These are phyloP conservation scores for Diplodia seriata DNA, from an alignment of 2,329 filamentous ascomycete genomes.

Conservation along the genomic window DNA sequence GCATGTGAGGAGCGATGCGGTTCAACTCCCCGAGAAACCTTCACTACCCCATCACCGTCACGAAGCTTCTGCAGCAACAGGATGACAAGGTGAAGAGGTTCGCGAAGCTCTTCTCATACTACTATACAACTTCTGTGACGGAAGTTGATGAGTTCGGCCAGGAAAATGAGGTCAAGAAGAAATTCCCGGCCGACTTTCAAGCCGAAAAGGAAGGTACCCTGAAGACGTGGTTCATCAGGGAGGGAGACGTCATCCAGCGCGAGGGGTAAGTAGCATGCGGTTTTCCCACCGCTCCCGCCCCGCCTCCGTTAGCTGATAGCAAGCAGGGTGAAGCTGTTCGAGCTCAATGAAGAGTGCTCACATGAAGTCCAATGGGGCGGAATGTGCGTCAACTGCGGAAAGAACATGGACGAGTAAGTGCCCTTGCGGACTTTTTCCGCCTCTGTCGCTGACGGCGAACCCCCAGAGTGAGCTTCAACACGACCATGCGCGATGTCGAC, in stretches of 20 bases:
- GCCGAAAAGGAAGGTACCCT: conserved; percentile 83
- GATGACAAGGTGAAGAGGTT: conserved; percentile 79
- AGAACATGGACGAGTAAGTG: conserved; percentile 86
- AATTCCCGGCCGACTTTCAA: conserved; percentile 80
- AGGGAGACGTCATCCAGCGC: conserved; percentile 62
- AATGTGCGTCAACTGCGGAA: conserved; percentile 89
- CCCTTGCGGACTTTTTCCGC: conserved; percentile 4
- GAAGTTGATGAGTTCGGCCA: conserved; percentile 76
- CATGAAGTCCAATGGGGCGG: conserved; percentile 92
- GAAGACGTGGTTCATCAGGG: conserved; percentile 74
- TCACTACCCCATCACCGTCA: conserved; percentile 93
- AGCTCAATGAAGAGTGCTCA: conserved; percentile 88
- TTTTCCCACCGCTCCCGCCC: not conserved
- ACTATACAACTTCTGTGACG: conserved; percentile 76
- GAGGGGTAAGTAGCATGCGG: conserved; percentile 23
- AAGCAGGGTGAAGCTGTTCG: conserved; percentile 65
- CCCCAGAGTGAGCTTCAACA: conserved; percentile 75
- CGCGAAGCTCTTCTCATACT: conserved; percentile 84
- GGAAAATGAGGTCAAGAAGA: conserved; percentile 70
- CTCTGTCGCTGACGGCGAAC: not conserved
- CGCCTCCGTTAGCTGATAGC: conserved; percentile 30
- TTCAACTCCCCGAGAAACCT: conserved; percentile 62
- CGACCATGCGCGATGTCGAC: conserved; percentile 76
- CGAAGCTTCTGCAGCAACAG: conserved; percentile 76
- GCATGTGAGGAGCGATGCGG: conserved; percentile 52